A percentile compares a stretch with the other conserved stretches of the same genome.
phyloP scores from a whole-genome alignment of 2,329 filamentous ascomycete species.

The Trichocomaceae sp. region DNA sequence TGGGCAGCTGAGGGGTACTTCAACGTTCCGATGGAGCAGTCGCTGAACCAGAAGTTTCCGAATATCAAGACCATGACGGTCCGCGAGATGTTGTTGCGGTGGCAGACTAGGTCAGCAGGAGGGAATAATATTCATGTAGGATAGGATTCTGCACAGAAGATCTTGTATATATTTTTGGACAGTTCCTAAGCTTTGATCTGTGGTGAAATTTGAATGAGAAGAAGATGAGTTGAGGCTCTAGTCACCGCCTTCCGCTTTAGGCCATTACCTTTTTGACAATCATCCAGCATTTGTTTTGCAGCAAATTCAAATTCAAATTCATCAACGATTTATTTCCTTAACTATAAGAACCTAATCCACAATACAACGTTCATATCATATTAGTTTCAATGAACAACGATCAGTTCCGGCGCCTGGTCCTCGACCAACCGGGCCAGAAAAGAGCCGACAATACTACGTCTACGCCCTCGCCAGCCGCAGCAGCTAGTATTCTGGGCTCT shows the following conservation, averaged over 20 bases:
- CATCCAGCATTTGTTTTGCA: not conserved
- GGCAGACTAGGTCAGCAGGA: too few relatives aligned
- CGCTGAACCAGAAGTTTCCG: too few relatives aligned
- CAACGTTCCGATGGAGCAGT: too few relatives aligned
- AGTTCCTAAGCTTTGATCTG: too few relatives aligned
- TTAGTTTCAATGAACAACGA: slow-evolving; percentile 87
- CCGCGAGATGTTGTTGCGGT: too few relatives aligned
- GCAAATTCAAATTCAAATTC: not conserved
- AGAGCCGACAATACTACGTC: not conserved
- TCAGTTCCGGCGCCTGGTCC: slow-evolving; percentile 77
- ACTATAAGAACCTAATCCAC: not conserved
- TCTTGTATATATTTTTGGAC: too few relatives aligned
- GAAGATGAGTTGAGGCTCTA: too few relatives aligned
- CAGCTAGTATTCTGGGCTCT: slow-evolving; percentile 57
- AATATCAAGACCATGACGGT: too few relatives aligned
- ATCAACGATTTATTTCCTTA: not conserved
- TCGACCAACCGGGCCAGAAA: slow-evolving; percentile 41
- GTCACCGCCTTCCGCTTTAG: not conserved
- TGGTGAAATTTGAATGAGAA: too few relatives aligned
- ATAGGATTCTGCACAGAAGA: too few relatives aligned
- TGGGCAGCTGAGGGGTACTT: too few relatives aligned
- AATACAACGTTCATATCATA: not conserved
- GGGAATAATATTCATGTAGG: too few relatives aligned
- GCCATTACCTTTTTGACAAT: slow-evolving; percentile 5
- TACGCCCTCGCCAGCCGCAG: not conserved